phyloP scores from a whole-genome alignment of 331 rosid genomes.

The Telfairia occidentalis region DNA sequence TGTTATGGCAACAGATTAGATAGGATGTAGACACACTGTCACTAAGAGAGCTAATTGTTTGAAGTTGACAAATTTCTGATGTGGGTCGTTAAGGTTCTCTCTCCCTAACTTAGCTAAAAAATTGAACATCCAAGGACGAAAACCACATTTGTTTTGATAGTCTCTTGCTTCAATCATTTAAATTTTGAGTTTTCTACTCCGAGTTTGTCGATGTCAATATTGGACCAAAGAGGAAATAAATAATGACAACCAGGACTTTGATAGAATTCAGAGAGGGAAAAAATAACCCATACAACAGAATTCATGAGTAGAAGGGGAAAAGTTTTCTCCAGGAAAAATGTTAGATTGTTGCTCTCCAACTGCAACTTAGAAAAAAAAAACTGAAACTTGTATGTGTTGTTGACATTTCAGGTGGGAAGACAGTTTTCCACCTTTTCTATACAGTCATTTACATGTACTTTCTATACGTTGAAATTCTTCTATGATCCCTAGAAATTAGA shows the following conservation, averaged over 20 bases:
- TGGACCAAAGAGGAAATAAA: background rate
- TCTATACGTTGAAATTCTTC: background rate
- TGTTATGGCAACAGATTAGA: slow-evolving; percentile 3
- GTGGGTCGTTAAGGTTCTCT: background rate
- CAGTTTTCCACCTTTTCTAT: background rate
- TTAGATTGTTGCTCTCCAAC: background rate
- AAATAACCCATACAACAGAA: background rate
- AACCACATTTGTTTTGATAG: background rate
- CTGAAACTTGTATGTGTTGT: background rate
- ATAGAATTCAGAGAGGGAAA: background rate
- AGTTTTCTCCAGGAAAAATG: background rate
- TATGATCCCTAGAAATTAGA: background rate
- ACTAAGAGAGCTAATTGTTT: background rate
- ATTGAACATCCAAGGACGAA: background rate
- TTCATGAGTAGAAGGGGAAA: background rate
- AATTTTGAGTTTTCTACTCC: background rate
- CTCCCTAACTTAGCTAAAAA: background rate
- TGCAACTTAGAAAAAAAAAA: no score
- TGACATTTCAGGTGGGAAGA: background rate
- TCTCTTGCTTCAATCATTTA: background rate
- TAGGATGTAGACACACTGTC: slow-evolving; percentile 1
- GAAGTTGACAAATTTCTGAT: background rate
- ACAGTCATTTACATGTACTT: background rate
- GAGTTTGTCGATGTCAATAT: background rate
- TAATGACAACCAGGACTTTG: background rate